These are phyloP conservation scores for Globisporangium paroecandrum DNA, from an alignment of 352 stramenopile species.

Conservation along the genomic window DNA sequence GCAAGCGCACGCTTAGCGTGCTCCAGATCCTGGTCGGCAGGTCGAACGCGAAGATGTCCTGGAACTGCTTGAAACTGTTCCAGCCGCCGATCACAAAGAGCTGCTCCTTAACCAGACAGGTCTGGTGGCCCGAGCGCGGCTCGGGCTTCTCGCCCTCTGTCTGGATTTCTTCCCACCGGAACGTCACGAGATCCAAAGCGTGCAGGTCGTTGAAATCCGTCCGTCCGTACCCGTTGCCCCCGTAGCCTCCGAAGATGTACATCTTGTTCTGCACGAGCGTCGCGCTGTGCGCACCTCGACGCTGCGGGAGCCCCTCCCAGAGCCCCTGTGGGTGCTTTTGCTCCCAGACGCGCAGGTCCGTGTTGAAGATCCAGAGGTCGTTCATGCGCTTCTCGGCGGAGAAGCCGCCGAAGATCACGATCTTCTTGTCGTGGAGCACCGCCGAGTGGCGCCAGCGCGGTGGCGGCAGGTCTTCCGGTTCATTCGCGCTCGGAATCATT, in stretches of 20 bases:
- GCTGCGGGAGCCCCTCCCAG: conserved; percentile 88
- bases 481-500: conserved; percentile 31
- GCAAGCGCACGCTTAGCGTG: conserved; percentile 44
- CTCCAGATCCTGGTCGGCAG: conserved; percentile 86
- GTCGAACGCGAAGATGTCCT: conserved; percentile 95
- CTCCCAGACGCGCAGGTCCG: conserved; percentile 90
- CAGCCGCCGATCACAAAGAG: conserved; percentile 95
- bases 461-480: conserved; percentile 57
- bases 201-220: conserved; percentile 96
- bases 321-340: conserved; percentile 86
- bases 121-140: conserved; percentile 91
- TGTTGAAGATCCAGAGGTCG: conserved; percentile 96
- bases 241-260: conserved; percentile 96
- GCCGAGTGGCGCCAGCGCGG: conserved; percentile 85
- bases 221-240: conserved; percentile 92
- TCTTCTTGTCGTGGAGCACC: conserved; percentile 75
- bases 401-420: conserved; percentile 95
- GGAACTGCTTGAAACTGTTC: conserved; percentile 95
- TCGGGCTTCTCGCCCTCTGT: conserved; percentile 89
- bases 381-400: conserved; percentile 92
- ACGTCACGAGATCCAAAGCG: conserved; percentile 87
- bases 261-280: conserved; percentile 88
- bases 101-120: conserved; percentile 85
- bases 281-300: conserved; percentile 89
- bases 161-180: conserved; percentile 88